A percentile compares a stretch with the other conserved stretches of the same genome.
phyloP scores from a whole-genome alignment of 768 basidiomycete species.

The Leucocoprinus leucothites region DNA sequence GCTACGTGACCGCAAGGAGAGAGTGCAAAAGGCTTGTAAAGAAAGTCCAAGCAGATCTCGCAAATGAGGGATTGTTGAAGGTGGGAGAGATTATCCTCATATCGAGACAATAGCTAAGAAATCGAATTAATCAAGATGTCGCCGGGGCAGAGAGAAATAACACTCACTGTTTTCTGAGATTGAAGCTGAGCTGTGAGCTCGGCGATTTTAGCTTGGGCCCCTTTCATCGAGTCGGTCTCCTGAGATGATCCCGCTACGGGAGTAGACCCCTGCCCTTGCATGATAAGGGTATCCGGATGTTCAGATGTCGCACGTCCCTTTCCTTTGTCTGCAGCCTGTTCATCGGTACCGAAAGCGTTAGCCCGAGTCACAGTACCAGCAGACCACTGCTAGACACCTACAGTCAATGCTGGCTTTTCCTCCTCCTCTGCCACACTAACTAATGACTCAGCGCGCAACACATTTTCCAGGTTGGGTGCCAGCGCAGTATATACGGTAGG shows the following conservation, averaged over 20 bases:
- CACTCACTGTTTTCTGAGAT: slow-evolving; percentile 7
- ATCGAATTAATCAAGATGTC: neutral
- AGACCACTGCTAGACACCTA: slow-evolving; percentile 13
- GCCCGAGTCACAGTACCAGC: neutral
- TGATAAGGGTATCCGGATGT: slow-evolving; percentile 13
- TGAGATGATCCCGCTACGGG: slow-evolving; percentile 7
- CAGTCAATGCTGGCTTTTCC: slow-evolving; percentile 16
- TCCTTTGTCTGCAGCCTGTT: slow-evolving; percentile 34
- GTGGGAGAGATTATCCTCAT: slow-evolving; percentile 50
- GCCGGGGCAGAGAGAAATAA: neutral
- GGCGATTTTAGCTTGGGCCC: slow-evolving; percentile 11
- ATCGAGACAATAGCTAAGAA: slow-evolving; percentile 44
- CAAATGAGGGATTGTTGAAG: slow-evolving; percentile 68
- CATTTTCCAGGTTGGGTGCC: neutral
- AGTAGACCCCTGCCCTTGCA: slow-evolving; percentile 7
- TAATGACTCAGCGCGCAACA: neutral
- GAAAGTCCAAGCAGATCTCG: slow-evolving; percentile 74
- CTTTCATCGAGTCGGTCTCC: slow-evolving; percentile 16
- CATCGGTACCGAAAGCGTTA: neutral
- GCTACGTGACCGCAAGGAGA: slow-evolving; percentile 75
- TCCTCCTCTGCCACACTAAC: slow-evolving; percentile 4
- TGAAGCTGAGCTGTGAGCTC: slow-evolving; percentile 6
- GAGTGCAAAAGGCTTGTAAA: slow-evolving; percentile 71
- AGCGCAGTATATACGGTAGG: neutral
- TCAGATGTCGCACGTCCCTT: slow-evolving; percentile 34